A percentile compares a stretch with the other conserved stretches of the same genome.
These are phyloP conservation scores for Herpotrichia juniperi DNA, from an alignment of 2,329 filamentous ascomycete genomes.

Conservation along the genomic window DNA sequence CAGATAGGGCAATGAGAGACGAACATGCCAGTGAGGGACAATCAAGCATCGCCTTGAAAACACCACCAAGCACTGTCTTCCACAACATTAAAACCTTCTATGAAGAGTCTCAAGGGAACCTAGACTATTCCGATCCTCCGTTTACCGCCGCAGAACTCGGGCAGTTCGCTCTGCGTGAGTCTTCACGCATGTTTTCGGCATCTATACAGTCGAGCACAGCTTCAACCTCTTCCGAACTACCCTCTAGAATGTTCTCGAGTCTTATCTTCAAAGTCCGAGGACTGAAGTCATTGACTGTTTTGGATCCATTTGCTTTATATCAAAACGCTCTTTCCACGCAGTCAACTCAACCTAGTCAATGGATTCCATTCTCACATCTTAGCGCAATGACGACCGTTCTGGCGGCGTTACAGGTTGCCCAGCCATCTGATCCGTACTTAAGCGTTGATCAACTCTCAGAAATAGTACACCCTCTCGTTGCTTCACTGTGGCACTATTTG, in stretches of 20 bases:
- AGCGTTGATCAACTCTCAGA: constrained; percentile 58
- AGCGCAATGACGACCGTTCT: constrained; percentile 41
- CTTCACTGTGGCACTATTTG: constrained; percentile 78
- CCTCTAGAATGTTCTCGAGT: constrained; percentile 40
- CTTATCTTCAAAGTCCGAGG: constrained; percentile 39
- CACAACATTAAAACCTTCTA: constrained; percentile 40
- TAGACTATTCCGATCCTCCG: constrained; percentile 38
- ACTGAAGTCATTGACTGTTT: constrained; percentile 29
- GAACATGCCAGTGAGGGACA: constrained; percentile 12
- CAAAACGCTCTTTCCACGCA: constrained; percentile 23
- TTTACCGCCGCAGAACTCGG: constrained; percentile 33
- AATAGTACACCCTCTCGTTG: constrained; percentile 72
- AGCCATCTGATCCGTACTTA: constrained; percentile 32
- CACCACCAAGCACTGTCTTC: constrained; percentile 14
- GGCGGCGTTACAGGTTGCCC: constrained; percentile 37
- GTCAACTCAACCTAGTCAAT: background rate
- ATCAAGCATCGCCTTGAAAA: constrained; percentile 7
- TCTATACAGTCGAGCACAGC: constrained; percentile 22
- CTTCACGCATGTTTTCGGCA: constrained; percentile 29
- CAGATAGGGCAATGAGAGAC: constrained; percentile 37
- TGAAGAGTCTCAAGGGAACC: constrained; percentile 41
- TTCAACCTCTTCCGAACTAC: constrained; percentile 29
- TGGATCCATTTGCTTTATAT: constrained; percentile 31
- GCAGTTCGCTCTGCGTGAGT: constrained; percentile 36
- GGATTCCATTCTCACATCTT: constrained; percentile 34